A percentile compares a stretch with the other conserved stretches of the same genome.
Evolutionary conservation across 371 early-diverging fungal genomes (phyloP).

Genomic region (Lichtheimia corymbifera): DNA sequence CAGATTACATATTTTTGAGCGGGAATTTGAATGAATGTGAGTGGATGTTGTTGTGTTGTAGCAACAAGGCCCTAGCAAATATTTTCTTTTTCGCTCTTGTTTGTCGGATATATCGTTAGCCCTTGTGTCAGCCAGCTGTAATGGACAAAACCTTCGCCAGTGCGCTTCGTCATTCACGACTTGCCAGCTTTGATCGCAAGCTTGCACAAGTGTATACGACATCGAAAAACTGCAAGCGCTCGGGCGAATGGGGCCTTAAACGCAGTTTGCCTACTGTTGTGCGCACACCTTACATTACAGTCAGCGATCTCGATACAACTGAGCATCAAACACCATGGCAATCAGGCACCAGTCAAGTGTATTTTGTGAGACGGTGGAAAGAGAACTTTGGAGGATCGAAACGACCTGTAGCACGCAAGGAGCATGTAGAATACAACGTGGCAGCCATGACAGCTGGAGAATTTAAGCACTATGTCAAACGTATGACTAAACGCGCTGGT

Average conservation of each 20-base stretch:
- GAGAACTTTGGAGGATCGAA: constrained; percentile 71
- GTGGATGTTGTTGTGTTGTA: no score
- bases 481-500: constrained; percentile 40
- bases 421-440: constrained; percentile 46
- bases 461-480: constrained; percentile 61
- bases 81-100: no score
- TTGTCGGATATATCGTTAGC: no score
- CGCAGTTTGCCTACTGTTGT: constrained; percentile 70
- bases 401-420: constrained; percentile 48
- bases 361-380: constrained; percentile 64
- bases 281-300: constrained; percentile 58
- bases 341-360: constrained; percentile 54
- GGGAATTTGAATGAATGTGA: no score
- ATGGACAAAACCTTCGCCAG: constrained; percentile 78
- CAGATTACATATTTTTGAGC: no score
- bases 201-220: constrained; percentile 78
- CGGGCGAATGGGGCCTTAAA: constrained; percentile 83
- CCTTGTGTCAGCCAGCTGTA: not conserved
- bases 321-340: constrained; percentile 78
- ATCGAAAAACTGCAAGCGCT: constrained; percentile 41
- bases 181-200: constrained; percentile 69
- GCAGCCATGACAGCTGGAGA: constrained; percentile 57
- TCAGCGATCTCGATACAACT: constrained; percentile 68
- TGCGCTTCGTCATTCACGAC: constrained; percentile 70
- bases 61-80: no score